Evolutionary conservation across 2,329 filamentous ascomycete species (phyloP), one percentile per base, ranked within the genome.

Genomic region (Talaromyces sp.): DNA sequence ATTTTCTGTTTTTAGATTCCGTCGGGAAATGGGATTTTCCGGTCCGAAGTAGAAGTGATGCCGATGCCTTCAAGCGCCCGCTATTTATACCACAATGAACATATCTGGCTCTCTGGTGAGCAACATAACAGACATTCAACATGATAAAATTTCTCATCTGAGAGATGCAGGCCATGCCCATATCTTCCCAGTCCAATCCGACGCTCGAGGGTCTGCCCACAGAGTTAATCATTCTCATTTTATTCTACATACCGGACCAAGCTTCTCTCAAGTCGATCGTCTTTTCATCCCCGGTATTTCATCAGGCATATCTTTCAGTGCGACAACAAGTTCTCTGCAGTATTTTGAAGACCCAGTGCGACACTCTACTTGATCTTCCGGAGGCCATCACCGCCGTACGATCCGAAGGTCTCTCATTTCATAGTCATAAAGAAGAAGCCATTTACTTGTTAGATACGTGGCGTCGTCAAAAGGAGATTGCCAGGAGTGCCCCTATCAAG

Each of bases 371-470:
- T 13, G 51, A 58, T 17, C 8, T 58, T 2, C 11, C 36, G 7
- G 61, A 63, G 5, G 38, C 61, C 7, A 43, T 63, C n/a, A 63
- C 51, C 29, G 61, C 51, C 11, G 51, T 63, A 19, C 51, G 38
- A 34, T 63, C 61, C 17, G 38, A 63, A 27, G 61, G 61, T 34
- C n/a, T 58, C 27, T 29, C 45, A 36, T 58, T 58, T 47, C 19
- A 36, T 10, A 43, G 19, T n/a, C 49, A 27, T 8, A 47, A 45
- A 43, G 38, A 63, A 58, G 53, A 49, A 6, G 61, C 38, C 7
- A 58, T 58, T n/a, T 40, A 2, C 19, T 53, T 63, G 25, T 34
- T 63, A 13, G 61, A 63, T 29, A 22, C 3, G 6, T 63, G 51
- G 61, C 61, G 61, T 29, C 61, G 61, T 11, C 34, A 7, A 38